Evolutionary conservation across 176 grass and related monocot genomes (phyloP), one percentile per base, ranked within the genome.

Genomic region (Lolium perenne): DNA sequence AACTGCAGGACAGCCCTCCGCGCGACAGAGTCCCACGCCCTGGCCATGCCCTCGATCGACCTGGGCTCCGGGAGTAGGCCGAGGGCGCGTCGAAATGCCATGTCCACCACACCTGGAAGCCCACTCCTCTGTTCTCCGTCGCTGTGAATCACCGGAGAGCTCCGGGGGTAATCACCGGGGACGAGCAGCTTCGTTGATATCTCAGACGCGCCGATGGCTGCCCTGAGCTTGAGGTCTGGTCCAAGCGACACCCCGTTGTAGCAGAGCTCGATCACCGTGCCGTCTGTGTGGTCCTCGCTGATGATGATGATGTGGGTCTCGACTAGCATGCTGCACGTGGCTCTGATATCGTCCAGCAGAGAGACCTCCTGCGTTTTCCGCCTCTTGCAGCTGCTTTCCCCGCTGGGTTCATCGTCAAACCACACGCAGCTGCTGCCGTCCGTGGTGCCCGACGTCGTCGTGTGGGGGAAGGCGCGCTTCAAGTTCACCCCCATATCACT

Each of bases 131-230:
- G 56, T 48, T 0, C 83, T 8, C 26, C 20, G 20, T 60, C 3
- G 14, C 12, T 0, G 2, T 67, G 0, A 12, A 84, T 32, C 40
- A 80, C 51, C 12, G 85, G 89, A 9, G 89, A 87, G 65, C 75
- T 83, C 38, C 3, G 18, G 1, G 85, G 85, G 38, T 87, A 91
- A n/a, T 84, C 85, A 7, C 65, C 47, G 0, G 84, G 80, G 38
- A 87, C 51, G 3, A 79, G 32, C 14, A 91, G 29, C 18, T 47
- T 84, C 1, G 13, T 59, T 11, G 0, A 79, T 7, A 64, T 64
- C 12, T 32, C 61, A 29, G 61, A 64, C 1, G 23, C 12, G 61
- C 61, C 61, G 12, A 64, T 64, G 25, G 14, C 59, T 60, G 51
- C 20, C 63, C 41, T 82, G 21, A 86, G 15, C 63, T 29, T 82